A percentile compares a stretch with the other conserved stretches of the same genome.
phyloP scores from a whole-genome alignment of 371 early-diverging fungal species.

The Rhizopus stolonifer region DNA sequence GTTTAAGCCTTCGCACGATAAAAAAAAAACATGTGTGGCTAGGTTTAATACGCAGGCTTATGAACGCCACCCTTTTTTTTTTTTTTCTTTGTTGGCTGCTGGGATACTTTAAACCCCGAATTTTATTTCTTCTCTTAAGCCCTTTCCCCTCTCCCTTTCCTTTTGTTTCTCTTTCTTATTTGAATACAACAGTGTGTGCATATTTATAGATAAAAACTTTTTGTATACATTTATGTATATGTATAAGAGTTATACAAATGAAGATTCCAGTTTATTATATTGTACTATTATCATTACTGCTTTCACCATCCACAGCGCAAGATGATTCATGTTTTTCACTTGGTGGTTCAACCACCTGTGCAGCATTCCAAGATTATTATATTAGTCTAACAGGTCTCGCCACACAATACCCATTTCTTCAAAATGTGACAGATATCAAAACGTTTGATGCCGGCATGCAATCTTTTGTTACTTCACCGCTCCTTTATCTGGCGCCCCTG shows the following conservation, averaged over 20 bases:
- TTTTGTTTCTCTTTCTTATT: not conserved
- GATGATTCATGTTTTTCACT: conserved; percentile 33
- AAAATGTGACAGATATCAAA: conserved; percentile 27
- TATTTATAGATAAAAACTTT: not conserved
- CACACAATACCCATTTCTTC: conserved; percentile 25
- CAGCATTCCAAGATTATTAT: conserved; percentile 40
- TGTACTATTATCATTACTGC: not conserved
- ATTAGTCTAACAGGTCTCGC: conserved; percentile 28
- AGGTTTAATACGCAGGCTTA: not conserved
- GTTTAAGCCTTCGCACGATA: not conserved
- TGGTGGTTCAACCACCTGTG: conserved; percentile 38
- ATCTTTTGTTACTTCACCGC: conserved; percentile 26
- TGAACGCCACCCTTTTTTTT: not conserved
- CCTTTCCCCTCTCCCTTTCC: not conserved
- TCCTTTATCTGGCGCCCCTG: conserved; percentile 24
- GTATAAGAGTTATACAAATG: not conserved
- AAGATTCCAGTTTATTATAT: not conserved
- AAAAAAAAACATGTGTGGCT: conserved; percentile 2
- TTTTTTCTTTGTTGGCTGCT: not conserved
- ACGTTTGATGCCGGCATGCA: conserved; percentile 39
- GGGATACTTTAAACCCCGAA: not conserved
- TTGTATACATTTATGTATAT: not conserved
- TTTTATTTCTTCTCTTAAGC: not conserved
- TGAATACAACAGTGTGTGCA: not conserved
- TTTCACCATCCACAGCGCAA: not conserved